Evolutionary conservation across 495 filamentous ascomycete species (phyloP), one percentile per base, ranked within the genome.

Genomic region (Melanomma pulvis-pyrius): DNA sequence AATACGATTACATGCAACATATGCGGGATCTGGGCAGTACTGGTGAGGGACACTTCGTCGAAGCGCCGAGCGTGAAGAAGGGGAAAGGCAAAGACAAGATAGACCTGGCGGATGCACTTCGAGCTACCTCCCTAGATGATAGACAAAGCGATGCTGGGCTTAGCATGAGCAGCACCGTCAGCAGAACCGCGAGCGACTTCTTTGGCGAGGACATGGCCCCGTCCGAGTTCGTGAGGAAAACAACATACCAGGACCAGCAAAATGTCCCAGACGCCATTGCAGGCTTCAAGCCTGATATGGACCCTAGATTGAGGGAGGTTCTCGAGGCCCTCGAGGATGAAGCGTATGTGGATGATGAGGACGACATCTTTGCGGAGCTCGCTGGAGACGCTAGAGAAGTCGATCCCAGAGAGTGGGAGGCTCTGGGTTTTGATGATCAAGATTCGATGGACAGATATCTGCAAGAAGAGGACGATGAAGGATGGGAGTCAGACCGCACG

Each of bases 1-100:
- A 89, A 70, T 98, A 98, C 78, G 96, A 98, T 72, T 98, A 98
- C 79, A 98, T 98, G 94, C 94, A 99, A 76, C 96, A 99, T 79
- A 82, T 99, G 80, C 89, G 91, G n/a, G 94, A 97, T 61, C 74
- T 92, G 5, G 88, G 87, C 7, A 17, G n/a, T 9, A 83, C 86
- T 2, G 85, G 82, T 6, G 86, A 89, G 44, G 84, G 86, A 21
- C 82, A 90, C 50, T 97, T 94, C 68, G 82, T 98, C 19, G 90
- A 96, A 70, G 89, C 92, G 22, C 71, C 77, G 9, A 71, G 74
- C 30, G 82, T 81, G 61, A 82, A 80, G 50, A 84, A 87, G 69
- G 82, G 77, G 15, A 90, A 88, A 67, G 85, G 82, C 29, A 87
- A 90, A 75, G 79, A 76, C 29, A 92, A 92, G 2, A 84, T 92